These are phyloP conservation scores for Plasmodium vivax DNA, from an alignment of 169 alveolate genomes.

Conservation along the genomic window DNA sequence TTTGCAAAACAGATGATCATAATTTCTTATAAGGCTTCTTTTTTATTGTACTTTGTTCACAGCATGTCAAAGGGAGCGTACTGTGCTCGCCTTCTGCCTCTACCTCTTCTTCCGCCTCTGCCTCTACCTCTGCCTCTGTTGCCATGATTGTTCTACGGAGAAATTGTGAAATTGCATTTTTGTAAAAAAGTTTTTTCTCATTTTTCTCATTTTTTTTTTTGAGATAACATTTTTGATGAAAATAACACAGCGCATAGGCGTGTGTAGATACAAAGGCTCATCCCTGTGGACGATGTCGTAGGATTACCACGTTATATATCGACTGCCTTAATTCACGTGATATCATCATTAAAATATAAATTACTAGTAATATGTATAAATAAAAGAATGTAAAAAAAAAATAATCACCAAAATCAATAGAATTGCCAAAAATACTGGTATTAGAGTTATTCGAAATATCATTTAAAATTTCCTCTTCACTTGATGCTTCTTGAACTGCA, in stretches of 20 bases:
- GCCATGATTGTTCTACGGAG: background rate
- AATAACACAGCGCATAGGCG: background rate
- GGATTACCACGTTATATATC: background rate
- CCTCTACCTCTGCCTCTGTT: background rate
- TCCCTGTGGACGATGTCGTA: background rate
- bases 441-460: background rate
- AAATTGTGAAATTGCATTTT: background rate
- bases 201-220: background rate
- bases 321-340: background rate
- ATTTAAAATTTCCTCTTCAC: background rate
- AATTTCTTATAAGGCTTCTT: background rate
- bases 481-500: background rate
- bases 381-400: background rate
- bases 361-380: background rate
- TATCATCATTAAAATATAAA: background rate
- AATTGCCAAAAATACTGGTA: background rate
- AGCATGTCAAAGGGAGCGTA: background rate
- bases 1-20: background rate
- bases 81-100: background rate
- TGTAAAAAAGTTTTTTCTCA: background rate
- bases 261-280: background rate
- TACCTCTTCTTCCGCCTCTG: background rate
- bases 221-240: background rate
- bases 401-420: background rate
- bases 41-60: background rate